A percentile compares a stretch with the other conserved stretches of the same genome.
These are phyloP conservation scores for Blastobotrys buckinghamii DNA, from an alignment of 1,139 yeast species.

Conservation along the genomic window DNA sequence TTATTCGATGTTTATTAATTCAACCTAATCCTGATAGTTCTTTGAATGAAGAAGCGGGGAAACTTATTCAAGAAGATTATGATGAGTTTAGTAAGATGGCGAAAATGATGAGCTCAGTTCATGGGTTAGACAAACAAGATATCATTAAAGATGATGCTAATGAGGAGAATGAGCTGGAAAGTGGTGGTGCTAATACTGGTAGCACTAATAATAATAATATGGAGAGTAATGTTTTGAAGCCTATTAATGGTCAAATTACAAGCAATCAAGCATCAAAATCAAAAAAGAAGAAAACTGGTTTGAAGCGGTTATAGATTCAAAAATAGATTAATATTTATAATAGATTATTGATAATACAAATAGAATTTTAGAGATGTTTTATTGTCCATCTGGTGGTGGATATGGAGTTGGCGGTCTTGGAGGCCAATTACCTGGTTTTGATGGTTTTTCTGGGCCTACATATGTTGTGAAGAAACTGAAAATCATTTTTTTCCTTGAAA, in stretches of 20 bases:
- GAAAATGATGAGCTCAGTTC: conserved; percentile 30
- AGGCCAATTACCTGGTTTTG: no score
- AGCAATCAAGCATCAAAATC: neutral
- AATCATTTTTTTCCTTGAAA: no score
- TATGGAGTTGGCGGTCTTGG: no score
- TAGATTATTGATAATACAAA: no score
- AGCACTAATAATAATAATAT: neutral
- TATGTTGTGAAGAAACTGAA: no score
- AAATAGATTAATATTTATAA: neutral
- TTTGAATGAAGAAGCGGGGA: conserved; percentile 34
- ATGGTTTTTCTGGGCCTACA: no score
- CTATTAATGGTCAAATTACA: conserved; percentile 1
- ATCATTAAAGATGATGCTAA: conserved; percentile 4
- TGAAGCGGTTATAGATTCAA: conserved; percentile 11
- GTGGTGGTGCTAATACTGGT: neutral
- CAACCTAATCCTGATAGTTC: conserved; percentile 35
- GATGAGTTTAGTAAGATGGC: conserved; percentile 29
- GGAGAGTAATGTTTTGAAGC: conserved; percentile 3
- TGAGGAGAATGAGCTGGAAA: neutral
- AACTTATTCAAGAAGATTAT: conserved; percentile 30
- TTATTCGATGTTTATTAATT: conserved; percentile 31
- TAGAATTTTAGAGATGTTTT: no score
- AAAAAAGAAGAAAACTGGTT: conserved; percentile 13
- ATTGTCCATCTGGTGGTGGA: no score
- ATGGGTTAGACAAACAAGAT: conserved; percentile 21